These are phyloP conservation scores for Juglanconis oblonga DNA, from an alignment of 2,329 filamentous ascomycete species.

Conservation along the genomic window DNA sequence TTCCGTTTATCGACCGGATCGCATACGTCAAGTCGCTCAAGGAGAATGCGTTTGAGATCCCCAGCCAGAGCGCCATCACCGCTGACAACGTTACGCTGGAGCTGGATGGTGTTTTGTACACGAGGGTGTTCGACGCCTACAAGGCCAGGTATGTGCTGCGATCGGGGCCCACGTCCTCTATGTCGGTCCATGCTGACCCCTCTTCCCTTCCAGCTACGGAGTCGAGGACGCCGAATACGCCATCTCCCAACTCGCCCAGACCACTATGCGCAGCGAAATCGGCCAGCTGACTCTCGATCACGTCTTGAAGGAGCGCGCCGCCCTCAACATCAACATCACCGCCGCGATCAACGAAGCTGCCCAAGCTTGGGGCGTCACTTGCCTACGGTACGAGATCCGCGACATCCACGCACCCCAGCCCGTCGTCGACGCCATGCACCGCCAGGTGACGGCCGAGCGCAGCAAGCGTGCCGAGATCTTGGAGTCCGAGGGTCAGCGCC, in stretches of 20 bases:
- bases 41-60: slow-evolving; percentile 94
- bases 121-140: slow-evolving; percentile 94
- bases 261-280: slow-evolving; percentile 98
- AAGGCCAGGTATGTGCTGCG: slow-evolving; percentile 73
- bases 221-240: slow-evolving; percentile 99
- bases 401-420: slow-evolving; percentile 95
- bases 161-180: not conserved
- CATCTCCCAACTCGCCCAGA: slow-evolving; percentile 96
- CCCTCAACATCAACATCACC: slow-evolving; percentile 98
- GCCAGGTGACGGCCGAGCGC: slow-evolving; percentile 94
- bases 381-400: slow-evolving; percentile 94
- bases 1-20: slow-evolving; percentile 91
- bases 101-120: slow-evolving; percentile 93
- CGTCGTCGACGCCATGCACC: slow-evolving; percentile 96
- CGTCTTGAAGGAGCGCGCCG: slow-evolving; percentile 93
- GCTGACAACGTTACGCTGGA: slow-evolving; percentile 98
- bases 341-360: slow-evolving; percentile 97
- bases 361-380: slow-evolving; percentile 94
- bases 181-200: not conserved
- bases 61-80: slow-evolving; percentile 95
- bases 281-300: slow-evolving; percentile 95
- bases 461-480: slow-evolving; percentile 97
- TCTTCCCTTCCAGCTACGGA: slow-evolving; percentile 66
- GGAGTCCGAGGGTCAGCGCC: slow-evolving; percentile 93
- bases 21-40: slow-evolving; percentile 98